Conservation (phyloP, 495 filamentous ascomycete genomes). For the Hypomontagnella submonticulosa region DNA sequence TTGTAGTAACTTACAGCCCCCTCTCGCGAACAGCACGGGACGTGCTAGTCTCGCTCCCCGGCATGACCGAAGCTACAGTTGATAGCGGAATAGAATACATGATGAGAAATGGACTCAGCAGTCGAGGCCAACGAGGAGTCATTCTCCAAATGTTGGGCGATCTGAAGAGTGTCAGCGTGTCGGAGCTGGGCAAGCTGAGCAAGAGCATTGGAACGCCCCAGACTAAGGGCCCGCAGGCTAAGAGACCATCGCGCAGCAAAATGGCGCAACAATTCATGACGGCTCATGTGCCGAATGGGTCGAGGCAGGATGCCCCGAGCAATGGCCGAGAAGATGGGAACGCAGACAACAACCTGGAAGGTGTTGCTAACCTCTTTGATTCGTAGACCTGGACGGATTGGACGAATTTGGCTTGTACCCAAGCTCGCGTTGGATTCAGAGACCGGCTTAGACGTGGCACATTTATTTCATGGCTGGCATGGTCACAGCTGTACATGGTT, state of each 20-base stretch:
- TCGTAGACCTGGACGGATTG: slow-evolving; percentile 22
- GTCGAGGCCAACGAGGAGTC: slow-evolving; percentile 80
- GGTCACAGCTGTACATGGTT: not conserved
- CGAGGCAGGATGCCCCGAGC: not conserved
- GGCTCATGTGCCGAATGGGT: slow-evolving; percentile 20
- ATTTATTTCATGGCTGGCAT: not conserved
- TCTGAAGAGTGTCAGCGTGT: slow-evolving; percentile 87
- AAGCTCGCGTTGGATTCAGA: not conserved
- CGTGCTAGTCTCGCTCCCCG: slow-evolving; percentile 64
- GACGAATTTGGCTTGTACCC: not conserved
- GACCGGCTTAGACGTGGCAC: not conserved
- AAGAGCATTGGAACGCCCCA: slow-evolving; percentile 51
- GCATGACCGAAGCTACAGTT: slow-evolving; percentile 66
- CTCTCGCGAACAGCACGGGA: slow-evolving; percentile 69
- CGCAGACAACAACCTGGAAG: slow-evolving; percentile 44
- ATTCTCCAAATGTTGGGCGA: slow-evolving; percentile 89
- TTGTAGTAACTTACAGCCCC: slow-evolving; percentile 77
- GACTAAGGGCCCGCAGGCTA: slow-evolving; percentile 30
- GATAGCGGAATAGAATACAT: slow-evolving; percentile 70
- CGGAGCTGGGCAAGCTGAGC: slow-evolving; percentile 86
- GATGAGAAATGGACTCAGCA: slow-evolving; percentile 58
- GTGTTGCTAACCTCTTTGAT: slow-evolving; percentile 47
- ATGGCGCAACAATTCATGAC: slow-evolving; percentile 70
- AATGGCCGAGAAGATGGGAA: slow-evolving; percentile 30
- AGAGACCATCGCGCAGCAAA: slow-evolving; percentile 58